phyloP scores from a whole-genome alignment of 2,329 filamentous ascomycete species.

The Plectosphaerella cucumerina region DNA sequence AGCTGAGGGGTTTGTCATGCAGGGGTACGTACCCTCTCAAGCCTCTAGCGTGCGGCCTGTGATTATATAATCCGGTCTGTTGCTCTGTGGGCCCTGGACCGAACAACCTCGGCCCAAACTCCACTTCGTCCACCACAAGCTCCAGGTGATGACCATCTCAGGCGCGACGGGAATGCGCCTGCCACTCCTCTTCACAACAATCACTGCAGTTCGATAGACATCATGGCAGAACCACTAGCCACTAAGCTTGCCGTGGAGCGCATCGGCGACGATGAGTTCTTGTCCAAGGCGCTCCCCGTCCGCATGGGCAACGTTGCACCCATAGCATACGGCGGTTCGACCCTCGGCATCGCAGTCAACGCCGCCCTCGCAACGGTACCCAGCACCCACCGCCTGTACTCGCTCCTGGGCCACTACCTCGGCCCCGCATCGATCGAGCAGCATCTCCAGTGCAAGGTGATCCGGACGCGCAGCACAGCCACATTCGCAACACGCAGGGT shows the following conservation, averaged over 20 bases:
- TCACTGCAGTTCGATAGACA: too few relatives aligned
- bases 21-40: too few relatives aligned
- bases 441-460: slow-evolving; percentile 30
- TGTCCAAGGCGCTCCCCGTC: slow-evolving; percentile 20
- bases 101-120: too few relatives aligned
- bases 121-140: too few relatives aligned
- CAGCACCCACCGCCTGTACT: slow-evolving; percentile 35
- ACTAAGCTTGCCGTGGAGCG: slow-evolving; percentile 6
- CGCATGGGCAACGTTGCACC: slow-evolving; percentile 24
- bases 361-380: slow-evolving; percentile 35
- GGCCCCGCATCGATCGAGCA: slow-evolving; percentile 37
- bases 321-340: slow-evolving; percentile 41
- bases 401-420: slow-evolving; percentile 39
- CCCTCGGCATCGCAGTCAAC: slow-evolving; percentile 33
- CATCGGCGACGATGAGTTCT: slow-evolving; percentile 13
- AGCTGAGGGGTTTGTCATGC: too few relatives aligned
- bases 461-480: slow-evolving; percentile 34
- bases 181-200: too few relatives aligned
- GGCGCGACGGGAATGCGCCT: too few relatives aligned
- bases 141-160: too few relatives aligned
- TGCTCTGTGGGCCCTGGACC: too few relatives aligned
- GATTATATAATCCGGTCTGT: too few relatives aligned
- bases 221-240: not conserved
- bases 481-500: slow-evolving; percentile 44
- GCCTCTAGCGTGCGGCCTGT: too few relatives aligned